A percentile compares a stretch with the other conserved stretches of the same genome.
Conservation (phyloP, 163 green algal genomes). For the Scenedesmus sp. region DNA sequence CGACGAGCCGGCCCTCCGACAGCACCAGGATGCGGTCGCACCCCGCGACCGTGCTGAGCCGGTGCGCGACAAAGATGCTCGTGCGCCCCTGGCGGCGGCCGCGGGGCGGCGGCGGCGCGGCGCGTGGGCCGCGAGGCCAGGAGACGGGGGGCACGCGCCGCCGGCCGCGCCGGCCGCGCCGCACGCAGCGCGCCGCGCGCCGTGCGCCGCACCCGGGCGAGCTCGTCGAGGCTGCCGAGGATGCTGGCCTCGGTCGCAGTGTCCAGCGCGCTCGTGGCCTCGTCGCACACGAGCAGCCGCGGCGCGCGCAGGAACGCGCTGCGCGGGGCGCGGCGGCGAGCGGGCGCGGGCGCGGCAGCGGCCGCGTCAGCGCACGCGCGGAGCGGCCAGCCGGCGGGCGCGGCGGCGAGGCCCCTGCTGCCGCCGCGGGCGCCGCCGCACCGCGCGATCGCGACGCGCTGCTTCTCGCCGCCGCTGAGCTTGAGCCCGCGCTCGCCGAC, state of each 20-base stretch:
- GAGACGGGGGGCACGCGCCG: neutral
- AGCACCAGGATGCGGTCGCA: conserved; percentile 78
- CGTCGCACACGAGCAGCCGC: conserved; percentile 89
- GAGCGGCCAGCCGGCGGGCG: too few species aligned
- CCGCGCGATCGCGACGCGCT: conserved; percentile 83
- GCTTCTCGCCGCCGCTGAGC: conserved; percentile 95
- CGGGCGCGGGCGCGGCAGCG: too few species aligned
- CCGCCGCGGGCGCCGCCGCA: too few species aligned
- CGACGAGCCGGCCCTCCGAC: conserved; percentile 63
- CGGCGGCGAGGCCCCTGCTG: too few species aligned
- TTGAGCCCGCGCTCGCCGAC: conserved; percentile 93
- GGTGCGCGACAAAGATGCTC: conserved; percentile 87
- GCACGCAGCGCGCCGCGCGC: too few species aligned
- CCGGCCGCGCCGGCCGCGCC: neutral
- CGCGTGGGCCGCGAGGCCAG: neutral
- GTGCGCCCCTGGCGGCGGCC: conserved; percentile 56
- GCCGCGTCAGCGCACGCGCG: too few species aligned
- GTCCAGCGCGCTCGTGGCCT: conserved; percentile 94
- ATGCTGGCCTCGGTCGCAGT: conserved; percentile 84
- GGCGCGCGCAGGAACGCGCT: conserved; percentile 80
- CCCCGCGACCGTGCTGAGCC: conserved; percentile 80
- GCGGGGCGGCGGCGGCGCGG: neutral
- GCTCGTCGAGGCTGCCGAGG: conserved; percentile 62
- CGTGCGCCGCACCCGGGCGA: conserved; percentile 56
- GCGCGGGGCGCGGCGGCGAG: conserved; percentile 16